Conservation (phyloP, 2,329 filamentous ascomycete genomes). For the Thelonectria blattea region DNA sequence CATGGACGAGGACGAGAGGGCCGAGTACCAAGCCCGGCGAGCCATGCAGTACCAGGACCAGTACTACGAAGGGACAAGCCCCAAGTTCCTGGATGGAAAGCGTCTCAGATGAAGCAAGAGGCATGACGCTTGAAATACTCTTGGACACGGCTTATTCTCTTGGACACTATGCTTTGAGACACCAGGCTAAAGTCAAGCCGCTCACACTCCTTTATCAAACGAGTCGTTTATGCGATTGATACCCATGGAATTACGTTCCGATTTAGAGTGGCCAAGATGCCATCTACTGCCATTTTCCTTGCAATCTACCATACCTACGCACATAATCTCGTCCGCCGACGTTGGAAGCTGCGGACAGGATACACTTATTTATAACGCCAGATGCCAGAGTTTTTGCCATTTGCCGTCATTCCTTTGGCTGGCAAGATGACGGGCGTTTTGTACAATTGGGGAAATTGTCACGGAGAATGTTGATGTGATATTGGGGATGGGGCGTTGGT, state of each 20-base stretch:
- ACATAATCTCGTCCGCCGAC: slow-evolving; percentile 5
- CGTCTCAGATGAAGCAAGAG: slow-evolving; percentile 45
- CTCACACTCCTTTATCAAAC: slow-evolving; percentile 19
- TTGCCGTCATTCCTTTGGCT: slow-evolving; percentile 13
- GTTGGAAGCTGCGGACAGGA: not conserved
- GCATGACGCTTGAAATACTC: not conserved
- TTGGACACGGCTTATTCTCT: not conserved
- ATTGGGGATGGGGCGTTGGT: not conserved
- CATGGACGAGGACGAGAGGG: slow-evolving; percentile 67
- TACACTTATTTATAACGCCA: not conserved
- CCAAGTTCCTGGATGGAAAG: slow-evolving; percentile 63
- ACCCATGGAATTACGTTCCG: slow-evolving; percentile 32
- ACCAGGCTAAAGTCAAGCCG: not conserved
- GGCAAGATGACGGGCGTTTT: slow-evolving; percentile 28
- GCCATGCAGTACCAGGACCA: slow-evolving; percentile 51
- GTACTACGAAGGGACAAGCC: slow-evolving; percentile 58
- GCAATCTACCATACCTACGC: slow-evolving; percentile 4
- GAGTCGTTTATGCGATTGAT: slow-evolving; percentile 34
- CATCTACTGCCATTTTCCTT: slow-evolving; percentile 15
- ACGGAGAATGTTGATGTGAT: not conserved
- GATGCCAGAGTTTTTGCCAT: slow-evolving; percentile 2
- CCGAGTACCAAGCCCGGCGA: slow-evolving; percentile 63
- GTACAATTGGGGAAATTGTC: not conserved
- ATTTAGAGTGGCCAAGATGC: slow-evolving; percentile 27
- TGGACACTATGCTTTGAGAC: not conserved